A percentile compares a stretch with the other conserved stretches of the same genome.
Evolutionary conservation across 179 eudicot species (phyloP).

Genomic region (Beta corolliflora): DNA sequence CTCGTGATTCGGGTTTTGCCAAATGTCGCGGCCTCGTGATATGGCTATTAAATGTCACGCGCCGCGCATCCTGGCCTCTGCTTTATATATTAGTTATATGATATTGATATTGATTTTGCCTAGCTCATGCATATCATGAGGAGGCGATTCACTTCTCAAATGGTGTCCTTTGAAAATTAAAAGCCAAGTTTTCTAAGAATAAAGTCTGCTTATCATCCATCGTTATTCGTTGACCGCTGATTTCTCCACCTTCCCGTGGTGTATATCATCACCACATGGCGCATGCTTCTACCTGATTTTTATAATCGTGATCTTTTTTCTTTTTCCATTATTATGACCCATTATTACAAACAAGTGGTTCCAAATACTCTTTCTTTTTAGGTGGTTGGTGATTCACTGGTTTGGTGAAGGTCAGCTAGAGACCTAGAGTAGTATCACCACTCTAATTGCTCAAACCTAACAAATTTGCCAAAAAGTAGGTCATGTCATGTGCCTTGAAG

Average conservation of each 20-base stretch:
- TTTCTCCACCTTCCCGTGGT: not conserved
- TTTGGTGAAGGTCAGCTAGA: not conserved
- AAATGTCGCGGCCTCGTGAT: no score
- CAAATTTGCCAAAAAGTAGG: no score
- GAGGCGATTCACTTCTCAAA: not conserved
- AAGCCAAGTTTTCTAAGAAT: not conserved
- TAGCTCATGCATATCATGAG: slow-evolving; percentile 1
- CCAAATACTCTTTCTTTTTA: not conserved
- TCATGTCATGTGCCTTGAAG: no score
- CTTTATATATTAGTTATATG: no score
- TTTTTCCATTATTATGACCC: not conserved
- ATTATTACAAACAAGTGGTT: not conserved
- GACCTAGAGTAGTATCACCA: not conserved
- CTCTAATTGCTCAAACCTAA: not conserved
- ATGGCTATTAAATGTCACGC: no score
- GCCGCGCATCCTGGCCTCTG: no score
- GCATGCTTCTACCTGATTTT: not conserved
- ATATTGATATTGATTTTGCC: no score
- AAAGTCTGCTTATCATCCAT: slow-evolving; percentile 13
- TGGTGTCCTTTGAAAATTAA: no score
- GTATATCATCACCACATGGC: slow-evolving; percentile 9
- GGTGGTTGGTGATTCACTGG: not conserved
- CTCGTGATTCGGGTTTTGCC: no score
- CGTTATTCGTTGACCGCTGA: not conserved
- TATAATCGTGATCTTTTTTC: not conserved